These are phyloP conservation scores for Lotmaria passim DNA, from an alignment of 208 protist genomes.

Conservation along the genomic window DNA sequence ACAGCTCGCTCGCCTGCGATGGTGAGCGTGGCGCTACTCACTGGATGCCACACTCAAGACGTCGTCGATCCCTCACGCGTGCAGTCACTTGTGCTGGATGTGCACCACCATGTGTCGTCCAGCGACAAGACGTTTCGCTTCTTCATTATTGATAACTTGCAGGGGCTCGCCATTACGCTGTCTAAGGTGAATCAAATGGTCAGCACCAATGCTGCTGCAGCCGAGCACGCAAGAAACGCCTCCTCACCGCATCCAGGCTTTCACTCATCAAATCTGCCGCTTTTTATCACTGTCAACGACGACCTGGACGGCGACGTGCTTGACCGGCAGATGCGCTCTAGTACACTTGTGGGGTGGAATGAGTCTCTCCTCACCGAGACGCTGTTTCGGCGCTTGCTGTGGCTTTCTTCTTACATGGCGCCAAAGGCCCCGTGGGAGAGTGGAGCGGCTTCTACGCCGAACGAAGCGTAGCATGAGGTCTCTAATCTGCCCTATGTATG, in stretches of 20 bases:
- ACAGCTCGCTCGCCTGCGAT: not conserved
- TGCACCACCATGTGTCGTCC: conserved; percentile 30
- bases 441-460: not conserved
- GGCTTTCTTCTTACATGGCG: conserved; percentile 9
- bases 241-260: not conserved
- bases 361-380: conserved; percentile 10
- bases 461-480: not conserved
- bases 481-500: too few species aligned
- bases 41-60: conserved; percentile 1
- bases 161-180: conserved; percentile 28
- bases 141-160: conserved; percentile 31
- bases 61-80: conserved; percentile 10
- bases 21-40: conserved; percentile 9
- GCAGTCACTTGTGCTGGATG: conserved; percentile 23
- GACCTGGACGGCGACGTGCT: conserved; percentile 15
- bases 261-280: conserved; percentile 5
- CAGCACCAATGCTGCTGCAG: not conserved
- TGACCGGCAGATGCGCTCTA: conserved; percentile 1
- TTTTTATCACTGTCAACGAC: conserved; percentile 40
- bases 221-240: not conserved
- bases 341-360: conserved; percentile 7
- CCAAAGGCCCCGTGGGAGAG: conserved; percentile 26
- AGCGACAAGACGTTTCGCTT: conserved; percentile 23
- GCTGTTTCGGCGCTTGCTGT: conserved; percentile 27
- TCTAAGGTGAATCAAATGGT: conserved; percentile 4